Evolutionary conservation across 768 basidiomycete genomes (phyloP).

Genomic region (Naganishia antarctica): DNA sequence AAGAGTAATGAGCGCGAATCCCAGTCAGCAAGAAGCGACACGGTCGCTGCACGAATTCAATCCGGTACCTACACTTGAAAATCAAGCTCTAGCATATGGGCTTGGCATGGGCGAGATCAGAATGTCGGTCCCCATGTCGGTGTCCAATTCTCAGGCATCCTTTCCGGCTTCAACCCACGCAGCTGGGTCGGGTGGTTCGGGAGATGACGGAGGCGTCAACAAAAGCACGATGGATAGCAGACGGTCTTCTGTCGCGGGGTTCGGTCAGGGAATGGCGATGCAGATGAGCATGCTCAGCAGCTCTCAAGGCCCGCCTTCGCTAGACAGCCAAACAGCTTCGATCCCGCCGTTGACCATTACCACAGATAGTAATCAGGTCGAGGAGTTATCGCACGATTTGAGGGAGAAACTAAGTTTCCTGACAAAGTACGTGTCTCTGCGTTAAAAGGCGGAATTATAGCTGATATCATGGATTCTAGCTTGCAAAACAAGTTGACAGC

Average conservation of each 20-base stretch:
- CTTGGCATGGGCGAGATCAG: conserved; percentile 11
- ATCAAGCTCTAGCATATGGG: conserved; percentile 21
- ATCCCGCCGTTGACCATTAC: conserved; percentile 24
- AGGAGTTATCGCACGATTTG: conserved; percentile 40
- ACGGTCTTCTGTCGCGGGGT: conserved; percentile 9
- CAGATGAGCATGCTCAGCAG: neutral
- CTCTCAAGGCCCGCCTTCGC: conserved; percentile 23
- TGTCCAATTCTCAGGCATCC: conserved; percentile 4
- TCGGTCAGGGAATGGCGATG: neutral
- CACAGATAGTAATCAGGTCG: conserved; percentile 34
- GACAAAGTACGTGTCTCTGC: conserved; percentile 38
- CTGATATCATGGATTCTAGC: conserved; percentile 24
- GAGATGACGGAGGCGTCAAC: neutral
- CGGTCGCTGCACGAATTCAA: conserved; percentile 34
- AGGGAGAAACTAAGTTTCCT: conserved; percentile 42
- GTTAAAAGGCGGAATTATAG: neutral
- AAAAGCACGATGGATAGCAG: conserved; percentile 12
- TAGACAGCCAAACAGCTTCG: conserved; percentile 30
- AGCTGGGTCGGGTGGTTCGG: conserved; percentile 1
- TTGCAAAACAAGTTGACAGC: conserved; percentile 40
- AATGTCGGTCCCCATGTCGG: conserved; percentile 21
- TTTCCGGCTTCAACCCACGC: neutral
- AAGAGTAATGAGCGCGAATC: conserved; percentile 20
- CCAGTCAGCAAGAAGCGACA: conserved; percentile 39
- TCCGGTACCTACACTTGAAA: conserved; percentile 24